Evolutionary conservation across 495 filamentous ascomycete species (phyloP).

Genomic region (Hypoxylon crocopeplum): DNA sequence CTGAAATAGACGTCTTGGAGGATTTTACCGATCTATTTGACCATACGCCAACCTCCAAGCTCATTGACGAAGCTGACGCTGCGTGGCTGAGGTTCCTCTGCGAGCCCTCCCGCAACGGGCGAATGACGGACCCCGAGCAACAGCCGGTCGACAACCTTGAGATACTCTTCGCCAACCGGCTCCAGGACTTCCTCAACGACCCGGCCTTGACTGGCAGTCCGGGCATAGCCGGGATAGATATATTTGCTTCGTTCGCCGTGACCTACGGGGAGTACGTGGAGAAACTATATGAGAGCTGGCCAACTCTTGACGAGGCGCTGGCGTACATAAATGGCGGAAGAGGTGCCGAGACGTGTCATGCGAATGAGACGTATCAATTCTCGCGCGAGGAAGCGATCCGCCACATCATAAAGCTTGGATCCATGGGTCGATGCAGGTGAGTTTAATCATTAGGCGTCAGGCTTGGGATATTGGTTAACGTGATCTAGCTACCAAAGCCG

Average conservation of each 20-base stretch:
- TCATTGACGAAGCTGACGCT: constrained; percentile 35
- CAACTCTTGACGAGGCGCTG: constrained; percentile 19
- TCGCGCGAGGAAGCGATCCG: constrained; percentile 15
- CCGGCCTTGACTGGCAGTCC: constrained; percentile 6
- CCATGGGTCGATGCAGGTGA: constrained; percentile 29
- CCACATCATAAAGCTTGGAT: background rate
- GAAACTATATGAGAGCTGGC: background rate
- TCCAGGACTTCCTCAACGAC: constrained; percentile 33
- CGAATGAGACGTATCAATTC: constrained; percentile 40
- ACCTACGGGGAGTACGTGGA: background rate
- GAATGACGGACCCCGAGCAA: constrained; percentile 26
- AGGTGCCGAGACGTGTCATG: constrained; percentile 12
- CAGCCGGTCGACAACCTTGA: constrained; percentile 25
- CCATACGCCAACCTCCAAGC: background rate
- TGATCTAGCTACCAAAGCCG: constrained; percentile 10
- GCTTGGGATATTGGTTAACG: constrained; percentile 9
- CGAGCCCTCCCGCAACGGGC: constrained; percentile 26
- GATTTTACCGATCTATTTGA: background rate
- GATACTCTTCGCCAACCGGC: constrained; percentile 34
- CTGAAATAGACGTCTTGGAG: background rate
- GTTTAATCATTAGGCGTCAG: constrained; percentile 4
- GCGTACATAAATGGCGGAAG: constrained; percentile 37
- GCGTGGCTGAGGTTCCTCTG: constrained; percentile 40
- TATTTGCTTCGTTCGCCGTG: constrained; percentile 5
- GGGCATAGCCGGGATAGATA: constrained; percentile 3